A percentile compares a stretch with the other conserved stretches of the same genome.
phyloP scores from a whole-genome alignment of 1,284 basidiomycete species.

The Ceratobasidium sp. region DNA sequence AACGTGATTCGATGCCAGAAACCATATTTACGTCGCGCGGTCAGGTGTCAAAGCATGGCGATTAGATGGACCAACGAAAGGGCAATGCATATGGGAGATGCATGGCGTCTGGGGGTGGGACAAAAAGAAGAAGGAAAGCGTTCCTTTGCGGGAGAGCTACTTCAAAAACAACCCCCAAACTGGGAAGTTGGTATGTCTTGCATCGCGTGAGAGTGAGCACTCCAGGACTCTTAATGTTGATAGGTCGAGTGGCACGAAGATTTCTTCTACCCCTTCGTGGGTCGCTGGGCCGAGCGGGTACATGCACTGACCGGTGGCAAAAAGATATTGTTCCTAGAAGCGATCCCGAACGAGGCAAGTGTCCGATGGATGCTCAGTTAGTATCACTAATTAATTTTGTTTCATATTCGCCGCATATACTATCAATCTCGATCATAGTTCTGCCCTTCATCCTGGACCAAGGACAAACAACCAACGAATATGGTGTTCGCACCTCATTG shows the following conservation, averaged over 20 bases:
- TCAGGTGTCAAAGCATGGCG: conserved; percentile 63
- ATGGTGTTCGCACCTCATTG: conserved; percentile 94
- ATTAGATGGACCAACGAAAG: conserved; percentile 74
- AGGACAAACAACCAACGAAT: conserved; percentile 71
- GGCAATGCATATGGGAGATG: conserved; percentile 87
- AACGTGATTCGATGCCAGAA: neutral
- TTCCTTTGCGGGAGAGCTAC: conserved; percentile 88
- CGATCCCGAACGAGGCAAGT: conserved; percentile 89
- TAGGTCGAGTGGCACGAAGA: conserved; percentile 87
- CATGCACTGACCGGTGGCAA: conserved; percentile 62
- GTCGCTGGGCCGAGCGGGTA: conserved; percentile 79
- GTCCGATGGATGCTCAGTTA: neutral
- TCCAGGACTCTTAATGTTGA: neutral
- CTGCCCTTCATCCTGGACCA: conserved; percentile 81
- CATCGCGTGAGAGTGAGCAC: too few relatives aligned
- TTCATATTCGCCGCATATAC: neutral
- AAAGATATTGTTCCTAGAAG: conserved; percentile 83
- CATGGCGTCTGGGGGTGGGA: conserved; percentile 97
- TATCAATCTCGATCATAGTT: conserved; percentile 62
- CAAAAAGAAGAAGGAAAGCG: conserved; percentile 71
- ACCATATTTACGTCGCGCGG: neutral
- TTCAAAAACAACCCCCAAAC: conserved; percentile 78
- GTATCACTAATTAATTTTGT: neutral
- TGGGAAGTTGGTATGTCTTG: conserved; percentile 64
- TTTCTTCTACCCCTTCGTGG: conserved; percentile 86